A percentile compares a stretch with the other conserved stretches of the same genome.
phyloP scores from a whole-genome alignment of 208 protist species.

The Tritrichomonas musculus region DNA sequence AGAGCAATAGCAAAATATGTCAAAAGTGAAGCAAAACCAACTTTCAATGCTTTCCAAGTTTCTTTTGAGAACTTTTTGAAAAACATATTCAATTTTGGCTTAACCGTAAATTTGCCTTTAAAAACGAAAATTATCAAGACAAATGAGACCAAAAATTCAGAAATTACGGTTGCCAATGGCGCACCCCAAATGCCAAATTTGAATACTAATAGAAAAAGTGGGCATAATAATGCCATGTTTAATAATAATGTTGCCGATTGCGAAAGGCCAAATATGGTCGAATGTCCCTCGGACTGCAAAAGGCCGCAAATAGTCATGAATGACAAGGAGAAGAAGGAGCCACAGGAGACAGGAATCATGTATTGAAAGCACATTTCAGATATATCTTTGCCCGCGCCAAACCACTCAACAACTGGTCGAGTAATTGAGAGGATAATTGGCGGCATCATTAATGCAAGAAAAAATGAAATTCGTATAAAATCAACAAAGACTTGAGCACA shows the following conservation, averaged over 20 bases:
- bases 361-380: neutral
- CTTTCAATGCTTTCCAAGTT: neutral
- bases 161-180: neutral
- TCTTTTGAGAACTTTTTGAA: neutral
- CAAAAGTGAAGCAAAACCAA: neutral
- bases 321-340: neutral
- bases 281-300: neutral
- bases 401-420: neutral
- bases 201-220: neutral
- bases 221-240: neutral
- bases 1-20: neutral
- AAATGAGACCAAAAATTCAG: neutral
- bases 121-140: neutral
- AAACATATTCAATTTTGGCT: neutral
- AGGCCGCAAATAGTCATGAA: neutral
- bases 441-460: neutral
- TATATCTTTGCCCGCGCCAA: neutral
- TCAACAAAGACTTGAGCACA: neutral
- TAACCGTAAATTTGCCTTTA: neutral
- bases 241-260: neutral
- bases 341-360: neutral
- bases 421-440: neutral
- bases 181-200: neutral
- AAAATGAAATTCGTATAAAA: neutral
- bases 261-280: neutral